Conservation (phyloP, 805 yeast genomes). For the Blastobotrys parvus region DNA sequence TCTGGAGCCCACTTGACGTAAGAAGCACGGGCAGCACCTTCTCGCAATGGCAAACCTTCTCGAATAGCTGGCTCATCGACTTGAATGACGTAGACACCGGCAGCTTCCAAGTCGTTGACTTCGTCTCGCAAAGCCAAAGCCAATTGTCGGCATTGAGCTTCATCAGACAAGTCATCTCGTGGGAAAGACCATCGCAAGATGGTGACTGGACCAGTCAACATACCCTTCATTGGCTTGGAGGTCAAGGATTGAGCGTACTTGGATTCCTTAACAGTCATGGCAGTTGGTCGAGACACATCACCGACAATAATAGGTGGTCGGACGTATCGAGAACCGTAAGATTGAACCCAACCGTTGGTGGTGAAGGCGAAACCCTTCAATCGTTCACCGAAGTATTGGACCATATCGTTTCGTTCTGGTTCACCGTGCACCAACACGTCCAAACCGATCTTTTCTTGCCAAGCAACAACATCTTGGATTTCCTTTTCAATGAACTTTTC, state of each 20-base stretch:
- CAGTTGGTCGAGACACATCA: conserved; percentile 96
- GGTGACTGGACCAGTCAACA: conserved; percentile 99
- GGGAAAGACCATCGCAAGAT: conserved; percentile 99
- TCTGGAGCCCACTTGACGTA: conserved; percentile 99
- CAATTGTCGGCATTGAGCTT: conserved; percentile 92
- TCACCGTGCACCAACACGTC: conserved; percentile 99
- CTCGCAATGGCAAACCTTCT: conserved; percentile 99
- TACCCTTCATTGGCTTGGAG: conserved; percentile 96
- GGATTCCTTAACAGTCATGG: conserved; percentile 98
- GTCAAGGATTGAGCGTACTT: conserved; percentile 98
- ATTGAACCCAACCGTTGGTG: conserved; percentile 99
- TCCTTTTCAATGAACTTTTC: conserved; percentile 95
- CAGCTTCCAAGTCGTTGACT: conserved; percentile 96
- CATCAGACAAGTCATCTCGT: conserved; percentile 92
- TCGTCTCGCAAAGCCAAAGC: conserved; percentile 98
- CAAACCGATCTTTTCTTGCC: conserved; percentile 98
- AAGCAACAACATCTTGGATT: conserved; percentile 90
- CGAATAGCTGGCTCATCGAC: conserved; percentile 99
- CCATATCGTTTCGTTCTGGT: conserved; percentile 99
- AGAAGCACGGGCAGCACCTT: conserved; percentile 91
- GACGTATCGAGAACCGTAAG: conserved; percentile 99
- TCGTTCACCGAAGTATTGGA: conserved; percentile 99
- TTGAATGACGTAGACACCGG: conserved; percentile 96
- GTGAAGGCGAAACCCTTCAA: conserved; percentile 98
- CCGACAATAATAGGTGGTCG: conserved; percentile 99